Evolutionary conservation across 495 filamentous ascomycete species (phyloP), one percentile per base, ranked within the genome.

Genomic region (Talaromyces thailandensis): DNA sequence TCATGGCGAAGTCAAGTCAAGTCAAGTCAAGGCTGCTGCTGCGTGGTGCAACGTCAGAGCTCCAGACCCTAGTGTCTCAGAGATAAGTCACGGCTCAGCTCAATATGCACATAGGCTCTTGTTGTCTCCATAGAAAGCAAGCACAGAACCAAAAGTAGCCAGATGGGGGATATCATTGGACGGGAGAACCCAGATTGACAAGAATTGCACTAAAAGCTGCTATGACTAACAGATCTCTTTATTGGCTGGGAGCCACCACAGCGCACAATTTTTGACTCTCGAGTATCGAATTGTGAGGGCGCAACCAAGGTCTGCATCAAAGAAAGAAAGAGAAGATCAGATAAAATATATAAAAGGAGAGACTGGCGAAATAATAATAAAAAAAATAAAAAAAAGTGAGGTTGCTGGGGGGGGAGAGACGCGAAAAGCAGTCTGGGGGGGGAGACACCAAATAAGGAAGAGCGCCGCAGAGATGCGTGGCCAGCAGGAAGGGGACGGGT

Each of bases 1-100:
- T 77, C 80, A 83, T 83, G n/a, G 21, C 23, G 23, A 18, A 28
- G 51, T 55, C 21, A 24, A 35, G 23, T 12, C n/a, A n/a, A n/a
- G n/a, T n/a, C n/a, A n/a, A n/a, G 24, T 18, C 16, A 50, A 50
- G 21, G n/a, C 35, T 40, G 35, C 35, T 40, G n/a, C 35, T 40
- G 35, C 35, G 14, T 40, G 35, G 35, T 40, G 51, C 51, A 55
- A 55, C 23, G 14, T 23, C 51, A n/a, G 51, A 26, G n/a, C 43
- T 8, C 43, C 18, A 21, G 18, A 48, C 18, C 18, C 40, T 6
- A 7, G 16, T 48, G n/a, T 21, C n/a, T 21, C 16, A 21, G 43
- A 48, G 43, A 16, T 16, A 40, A 40, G 43, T 18, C 6, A 12
- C 43, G 21, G 43, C 43, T 48, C 43, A 48, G 12, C 29, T 64